Evolutionary conservation across 345 rosid genomes (phyloP), one percentile per base, ranked within the genome.

Genomic region (Populus ilicifolia): DNA sequence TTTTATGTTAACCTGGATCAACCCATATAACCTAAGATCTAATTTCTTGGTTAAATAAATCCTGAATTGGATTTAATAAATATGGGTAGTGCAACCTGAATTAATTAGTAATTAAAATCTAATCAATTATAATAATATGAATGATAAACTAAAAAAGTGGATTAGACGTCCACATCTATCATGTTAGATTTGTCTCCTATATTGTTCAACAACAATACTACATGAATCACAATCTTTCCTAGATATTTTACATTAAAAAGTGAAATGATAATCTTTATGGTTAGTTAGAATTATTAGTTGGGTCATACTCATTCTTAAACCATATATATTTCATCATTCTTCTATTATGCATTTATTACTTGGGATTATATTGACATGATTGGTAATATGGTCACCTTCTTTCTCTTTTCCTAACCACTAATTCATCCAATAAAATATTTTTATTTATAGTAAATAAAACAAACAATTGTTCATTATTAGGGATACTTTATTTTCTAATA

Each of bases 1-100:
- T 33, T 4, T 0, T 0, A 3, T 0, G 35, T 33, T 33, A 5
- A 33, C 35, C 0, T 0, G 5, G 5, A 5, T 33, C 5, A 33
- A 33, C 35, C 5, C 0, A 33, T 33, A 0, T 4, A 4, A 33
- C 35, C 35, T 33, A 33, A 5, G 5, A 33, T 5, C 0, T 33
- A 0, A 33, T 33, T 33, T 5, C 5, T 33, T 4, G 35, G 35
- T 33, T 33, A 33, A 5, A 4, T 33, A 5, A 33, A 33, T 33
- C 35, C 4, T 33, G 35, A 33, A 33, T 33, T 33, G 5, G 35
- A 5, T 33, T 33, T 33, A 33, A 4, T 33, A 33, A 33, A 33
- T 33, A 33, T 33, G 0, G 35, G 35, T 4, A 33, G 35, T 0
- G 35, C 35, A 33, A 33, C 35, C 5, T 0, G 0, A 33, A 33